A percentile compares a stretch with the other conserved stretches of the same genome.
These are phyloP conservation scores for Leonotis leonurus DNA, from an alignment of 257 asterid genomes.

Conservation along the genomic window DNA sequence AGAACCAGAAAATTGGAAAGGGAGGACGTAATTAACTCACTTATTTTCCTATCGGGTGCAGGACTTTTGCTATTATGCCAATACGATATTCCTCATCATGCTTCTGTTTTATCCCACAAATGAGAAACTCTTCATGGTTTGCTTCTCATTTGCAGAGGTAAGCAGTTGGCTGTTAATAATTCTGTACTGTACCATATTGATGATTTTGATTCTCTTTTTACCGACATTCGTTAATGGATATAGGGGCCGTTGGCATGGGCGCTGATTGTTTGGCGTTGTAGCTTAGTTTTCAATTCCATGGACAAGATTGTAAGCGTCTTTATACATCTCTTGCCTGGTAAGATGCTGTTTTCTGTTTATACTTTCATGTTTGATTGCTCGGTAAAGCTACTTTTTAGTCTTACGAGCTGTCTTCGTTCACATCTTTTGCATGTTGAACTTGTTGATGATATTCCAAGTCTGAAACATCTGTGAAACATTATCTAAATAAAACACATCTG, in stretches of 20 bases:
- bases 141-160: slow-evolving; percentile 99
- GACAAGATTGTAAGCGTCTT: slow-evolving; percentile 97
- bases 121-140: slow-evolving; percentile 96
- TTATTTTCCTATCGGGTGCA: slow-evolving; percentile 26
- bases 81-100: slow-evolving; percentile 74
- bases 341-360: slow-evolving; percentile 22
- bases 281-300: slow-evolving; percentile 93
- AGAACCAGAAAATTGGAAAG: not conserved
- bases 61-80: slow-evolving; percentile 99
- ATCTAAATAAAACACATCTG: too few species aligned
- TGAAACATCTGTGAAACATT: too few species aligned
- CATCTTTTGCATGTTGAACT: not conserved
- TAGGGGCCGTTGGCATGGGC: slow-evolving; percentile 99
- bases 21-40: slow-evolving; percentile 6
- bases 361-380: not conserved
- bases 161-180: not conserved
- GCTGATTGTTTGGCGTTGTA: slow-evolving; percentile 86
- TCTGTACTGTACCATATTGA: not conserved
- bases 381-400: not conserved
- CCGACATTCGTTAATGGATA: not conserved
- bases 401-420: not conserved
- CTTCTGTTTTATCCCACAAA: slow-evolving; percentile 73
- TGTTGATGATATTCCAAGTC: not conserved
- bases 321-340: slow-evolving; percentile 97
- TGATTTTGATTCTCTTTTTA: not conserved